A percentile compares a stretch with the other conserved stretches of the same genome.
These are phyloP conservation scores for Calocybe gangraenosa DNA, from an alignment of 768 basidiomycete species.

Conservation along the genomic window DNA sequence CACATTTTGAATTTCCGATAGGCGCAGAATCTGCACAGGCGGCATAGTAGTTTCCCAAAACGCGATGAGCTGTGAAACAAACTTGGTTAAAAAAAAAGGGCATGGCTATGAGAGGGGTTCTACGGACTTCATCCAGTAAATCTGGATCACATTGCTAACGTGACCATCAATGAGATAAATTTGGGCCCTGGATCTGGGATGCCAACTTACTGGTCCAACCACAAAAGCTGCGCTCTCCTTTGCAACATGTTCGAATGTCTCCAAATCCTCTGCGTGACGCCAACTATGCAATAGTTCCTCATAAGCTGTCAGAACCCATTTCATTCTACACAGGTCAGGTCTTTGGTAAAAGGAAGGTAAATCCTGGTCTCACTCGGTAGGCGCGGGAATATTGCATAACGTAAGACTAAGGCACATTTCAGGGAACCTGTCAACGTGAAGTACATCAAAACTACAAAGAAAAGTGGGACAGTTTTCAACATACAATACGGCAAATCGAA, in stretches of 20 bases:
- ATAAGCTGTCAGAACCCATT: slow-evolving; percentile 56
- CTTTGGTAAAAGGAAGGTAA: slow-evolving; percentile 1
- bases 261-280: slow-evolving; percentile 63
- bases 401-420: slow-evolving; percentile 67
- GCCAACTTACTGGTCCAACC: slow-evolving; percentile 46
- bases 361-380: slow-evolving; percentile 51
- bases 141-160: slow-evolving; percentile 49
- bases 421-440: too few species aligned
- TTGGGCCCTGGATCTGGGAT: neutral
- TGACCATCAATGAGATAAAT: slow-evolving; percentile 5
- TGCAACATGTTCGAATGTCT: slow-evolving; percentile 61
- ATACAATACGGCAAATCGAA: slow-evolving; percentile 64
- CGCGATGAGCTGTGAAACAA: slow-evolving; percentile 47
- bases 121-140: slow-evolving; percentile 59
- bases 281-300: slow-evolving; percentile 61
- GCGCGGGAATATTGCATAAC: slow-evolving; percentile 63
- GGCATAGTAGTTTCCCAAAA: slow-evolving; percentile 59
- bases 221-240: slow-evolving; percentile 55
- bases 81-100: neutral
- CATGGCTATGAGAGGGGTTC: neutral
- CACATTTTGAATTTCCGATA: slow-evolving; percentile 51
- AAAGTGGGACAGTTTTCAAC: too few species aligned
- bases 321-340: slow-evolving; percentile 39
- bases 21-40: slow-evolving; percentile 47
- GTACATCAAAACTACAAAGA: too few species aligned